Percentiles rank a stretch among this genome's conserved stretches.
Evolutionary conservation across 2,329 filamentous ascomycete genomes (phyloP).

Genomic region (Aspergillus hiratsukae): DNA sequence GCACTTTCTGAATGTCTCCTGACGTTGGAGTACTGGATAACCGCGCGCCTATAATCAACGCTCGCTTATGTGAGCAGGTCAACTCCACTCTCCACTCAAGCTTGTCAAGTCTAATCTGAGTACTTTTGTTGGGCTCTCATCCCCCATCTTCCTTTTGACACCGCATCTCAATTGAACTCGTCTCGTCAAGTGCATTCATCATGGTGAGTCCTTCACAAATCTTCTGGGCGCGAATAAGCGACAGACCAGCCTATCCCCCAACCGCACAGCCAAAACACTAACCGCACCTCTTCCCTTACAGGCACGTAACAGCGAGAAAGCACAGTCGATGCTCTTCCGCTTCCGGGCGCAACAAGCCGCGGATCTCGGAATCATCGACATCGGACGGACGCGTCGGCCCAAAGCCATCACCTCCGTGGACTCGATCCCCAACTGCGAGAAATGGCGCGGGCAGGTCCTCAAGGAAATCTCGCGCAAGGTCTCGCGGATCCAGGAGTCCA

Average conservation of each 20-base stretch:
- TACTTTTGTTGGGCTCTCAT: slow-evolving; percentile 5
- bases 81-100: slow-evolving; percentile 15
- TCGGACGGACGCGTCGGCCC: slow-evolving; percentile 80
- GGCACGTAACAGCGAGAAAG: slow-evolving; percentile 97
- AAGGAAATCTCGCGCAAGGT: slow-evolving; percentile 98
- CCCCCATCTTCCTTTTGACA: slow-evolving; percentile 16
- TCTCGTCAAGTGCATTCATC: slow-evolving; percentile 18
- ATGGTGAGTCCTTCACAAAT: slow-evolving; percentile 23
- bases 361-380: slow-evolving; percentile 93
- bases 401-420: slow-evolving; percentile 85
- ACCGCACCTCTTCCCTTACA: slow-evolving; percentile 32
- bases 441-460: slow-evolving; percentile 96
- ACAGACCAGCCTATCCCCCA: not conserved
- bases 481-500: slow-evolving; percentile 85
- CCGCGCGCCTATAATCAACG: slow-evolving; percentile 24
- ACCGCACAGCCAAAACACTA: slow-evolving; percentile 10
- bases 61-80: slow-evolving; percentile 15
- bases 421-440: slow-evolving; percentile 82
- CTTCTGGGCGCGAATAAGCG: not conserved
- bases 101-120: slow-evolving; percentile 20
- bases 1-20: not conserved
- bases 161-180: slow-evolving; percentile 9
- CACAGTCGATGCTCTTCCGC: slow-evolving; percentile 99
- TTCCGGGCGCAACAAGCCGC: slow-evolving; percentile 97
- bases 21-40: not conserved